These are phyloP conservation scores for Solanum hybrid DNA, from an alignment of 305 asterid species.

Conservation along the genomic window DNA sequence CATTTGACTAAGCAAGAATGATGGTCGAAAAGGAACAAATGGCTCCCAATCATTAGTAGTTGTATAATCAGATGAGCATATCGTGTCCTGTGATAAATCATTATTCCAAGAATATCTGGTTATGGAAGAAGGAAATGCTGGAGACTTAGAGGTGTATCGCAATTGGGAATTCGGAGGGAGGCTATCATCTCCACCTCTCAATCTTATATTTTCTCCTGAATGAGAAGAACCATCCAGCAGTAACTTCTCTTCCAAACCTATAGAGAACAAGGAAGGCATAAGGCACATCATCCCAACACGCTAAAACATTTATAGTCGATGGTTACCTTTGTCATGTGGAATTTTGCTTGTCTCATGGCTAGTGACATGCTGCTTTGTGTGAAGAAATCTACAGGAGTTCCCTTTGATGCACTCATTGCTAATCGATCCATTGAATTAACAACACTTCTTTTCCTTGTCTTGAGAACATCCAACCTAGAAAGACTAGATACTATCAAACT, in stretches of 20 bases:
- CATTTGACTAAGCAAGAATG: slow-evolving; percentile 42
- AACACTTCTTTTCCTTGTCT: slow-evolving; percentile 40
- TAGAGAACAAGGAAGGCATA: neutral
- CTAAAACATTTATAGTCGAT: neutral
- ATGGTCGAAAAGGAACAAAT: slow-evolving; percentile 64
- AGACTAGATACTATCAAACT: slow-evolving; percentile 27
- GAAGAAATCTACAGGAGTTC: slow-evolving; percentile 72
- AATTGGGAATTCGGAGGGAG: no score
- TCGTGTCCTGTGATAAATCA: slow-evolving; percentile 16
- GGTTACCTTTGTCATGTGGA: slow-evolving; percentile 43
- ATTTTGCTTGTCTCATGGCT: slow-evolving; percentile 27
- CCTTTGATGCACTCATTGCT: slow-evolving; percentile 69
- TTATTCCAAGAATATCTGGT: slow-evolving; percentile 16
- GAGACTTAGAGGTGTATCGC: slow-evolving; percentile 30
- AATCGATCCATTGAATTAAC: neutral
- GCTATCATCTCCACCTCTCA: slow-evolving; percentile 22
- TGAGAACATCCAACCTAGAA: slow-evolving; percentile 45
- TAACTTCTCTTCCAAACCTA: slow-evolving; percentile 14
- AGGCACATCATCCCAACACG: neutral
- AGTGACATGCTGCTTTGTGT: slow-evolving; percentile 22
- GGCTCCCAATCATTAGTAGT: slow-evolving; percentile 63
- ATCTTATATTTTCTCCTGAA: slow-evolving; percentile 30
- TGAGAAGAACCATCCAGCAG: slow-evolving; percentile 11
- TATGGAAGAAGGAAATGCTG: slow-evolving; percentile 32
- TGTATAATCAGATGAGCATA: slow-evolving; percentile 14